Base-by-base conservation (phyloP, 805 yeast genomes). In the Kazachstania kunashirensis region DNA sequence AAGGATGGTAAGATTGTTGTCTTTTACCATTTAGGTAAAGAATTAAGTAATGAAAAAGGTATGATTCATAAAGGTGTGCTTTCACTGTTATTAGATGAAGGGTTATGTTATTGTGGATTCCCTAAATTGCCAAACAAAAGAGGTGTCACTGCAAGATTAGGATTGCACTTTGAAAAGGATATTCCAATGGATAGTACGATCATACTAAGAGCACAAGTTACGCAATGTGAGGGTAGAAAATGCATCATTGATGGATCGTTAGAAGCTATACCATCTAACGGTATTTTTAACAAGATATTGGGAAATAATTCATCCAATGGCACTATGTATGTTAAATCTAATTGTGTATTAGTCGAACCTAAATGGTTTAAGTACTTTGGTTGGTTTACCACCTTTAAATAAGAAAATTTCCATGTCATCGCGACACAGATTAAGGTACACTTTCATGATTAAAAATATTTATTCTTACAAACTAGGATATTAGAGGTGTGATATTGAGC, bases 71-170 rank as follows among this genome's bases (percentile, higher is more conserved):
- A 82, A 48, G 96, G 96, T 3, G 67, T 88, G 3, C 59, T 84
- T 5, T 71, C 94, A 2, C 77, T 94, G 2, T 56, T 89, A 11
- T 45, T 89, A 36, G 97, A 89, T 59, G 96, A 88, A 54, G 79
- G 81, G 0, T 62, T 89, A 20, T 84, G 95, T 50, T 68, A 76
- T 30, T 82, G 94, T 50, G 97, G 96, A 12, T 89, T 86, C 54
- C 76, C 84, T 3, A 62, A 70, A 19, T 64, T 89, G 10, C 97
- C 97, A 1, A 75, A 77, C 39, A 71, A 76, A 38, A 68, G 80
- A 34, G 98, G 97, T 11, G 95, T 92, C 17, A 89, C 98, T 0
- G 98, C 95, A 0, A 70, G 68, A 34, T 63, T 89, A 29, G 60
- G 70, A 2, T 65, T 89, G 7, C 67, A 80, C 36, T 89, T 84